A percentile compares a stretch with the other conserved stretches of the same genome.
phyloP scores from a whole-genome alignment of 2,329 filamentous ascomycete species.

The Aspergillus sp. region DNA sequence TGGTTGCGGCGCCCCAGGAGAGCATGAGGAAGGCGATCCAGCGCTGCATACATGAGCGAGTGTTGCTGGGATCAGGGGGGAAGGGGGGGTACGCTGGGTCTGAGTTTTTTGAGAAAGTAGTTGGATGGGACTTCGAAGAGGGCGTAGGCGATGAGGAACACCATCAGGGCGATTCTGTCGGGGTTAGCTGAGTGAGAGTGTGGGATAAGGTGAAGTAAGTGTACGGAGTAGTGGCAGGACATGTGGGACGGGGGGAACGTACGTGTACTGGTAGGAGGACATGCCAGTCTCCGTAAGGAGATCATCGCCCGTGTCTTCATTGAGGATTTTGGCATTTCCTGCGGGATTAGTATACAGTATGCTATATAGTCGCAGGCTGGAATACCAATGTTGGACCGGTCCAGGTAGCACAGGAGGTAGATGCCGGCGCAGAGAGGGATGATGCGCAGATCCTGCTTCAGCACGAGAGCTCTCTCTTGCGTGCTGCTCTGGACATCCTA shows the following conservation, averaged over 20 bases:
- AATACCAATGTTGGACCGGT: slow-evolving; percentile 64
- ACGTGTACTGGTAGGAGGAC: slow-evolving; percentile 60
- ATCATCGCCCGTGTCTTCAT: slow-evolving; percentile 58
- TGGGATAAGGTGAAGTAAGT: no score
- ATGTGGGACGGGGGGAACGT: slow-evolving; percentile 10
- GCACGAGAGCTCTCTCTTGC: slow-evolving; percentile 39
- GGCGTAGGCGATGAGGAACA: slow-evolving; percentile 49
- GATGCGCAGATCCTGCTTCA: slow-evolving; percentile 62
- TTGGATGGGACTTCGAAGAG: slow-evolving; percentile 52
- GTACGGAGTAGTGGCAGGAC: not conserved
- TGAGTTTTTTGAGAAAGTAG: slow-evolving; percentile 48
- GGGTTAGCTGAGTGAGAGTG: no score
- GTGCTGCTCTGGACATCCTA: not conserved
- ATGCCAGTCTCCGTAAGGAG: slow-evolving; percentile 62
- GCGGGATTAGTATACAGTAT: not conserved
- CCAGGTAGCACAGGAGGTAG: slow-evolving; percentile 67
- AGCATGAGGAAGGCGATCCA: slow-evolving; percentile 53
- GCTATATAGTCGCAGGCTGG: not conserved
- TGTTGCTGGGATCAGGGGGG: not conserved
- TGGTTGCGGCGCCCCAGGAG: slow-evolving; percentile 48
- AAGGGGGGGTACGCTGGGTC: slow-evolving; percentile 36
- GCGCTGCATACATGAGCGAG: slow-evolving; percentile 20
- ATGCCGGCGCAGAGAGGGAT: slow-evolving; percentile 62
- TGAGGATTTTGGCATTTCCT: slow-evolving; percentile 64
- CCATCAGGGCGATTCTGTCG: slow-evolving; percentile 44